Conservation (phyloP, 768 basidiomycete species). For the Cytidiella melzeri region DNA sequence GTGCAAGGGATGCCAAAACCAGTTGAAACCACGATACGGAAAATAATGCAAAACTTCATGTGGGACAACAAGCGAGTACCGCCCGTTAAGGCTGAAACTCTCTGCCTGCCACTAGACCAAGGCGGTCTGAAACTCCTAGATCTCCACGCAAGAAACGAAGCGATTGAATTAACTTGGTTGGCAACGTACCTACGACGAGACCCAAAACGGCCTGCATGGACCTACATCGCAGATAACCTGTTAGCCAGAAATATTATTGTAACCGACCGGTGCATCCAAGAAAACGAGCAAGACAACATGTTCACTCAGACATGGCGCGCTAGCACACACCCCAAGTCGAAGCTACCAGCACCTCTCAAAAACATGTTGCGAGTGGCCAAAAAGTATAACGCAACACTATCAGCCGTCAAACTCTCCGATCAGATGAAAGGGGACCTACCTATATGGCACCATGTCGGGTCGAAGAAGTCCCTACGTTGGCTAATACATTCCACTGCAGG, state of each 20-base stretch:
- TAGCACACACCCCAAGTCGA: too few species aligned
- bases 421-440: not conserved
- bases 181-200: not conserved
- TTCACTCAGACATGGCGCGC: constrained; percentile 5
- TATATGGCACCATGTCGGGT: constrained; percentile 3
- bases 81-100: not conserved
- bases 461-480: not conserved
- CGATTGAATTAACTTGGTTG: constrained; percentile 5
- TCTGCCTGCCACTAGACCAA: constrained; percentile 1
- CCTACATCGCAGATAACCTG: not conserved
- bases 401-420: not conserved
- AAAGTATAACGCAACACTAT: not conserved
- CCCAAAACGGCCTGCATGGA: not conserved
- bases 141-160: constrained; percentile 2
- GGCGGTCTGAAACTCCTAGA: constrained; percentile 5
- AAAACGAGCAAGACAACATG: not conserved
- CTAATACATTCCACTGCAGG: not conserved
- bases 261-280: not conserved
- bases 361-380: not conserved
- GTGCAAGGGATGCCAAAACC: constrained; percentile 23
- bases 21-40: not conserved
- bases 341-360: not conserved
- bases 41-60: constrained; percentile 2
- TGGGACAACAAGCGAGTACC: constrained; percentile 2
- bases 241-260: not conserved